Evolutionary conservation across 1,284 basidiomycete species (phyloP), one percentile per base, ranked within the genome.

Genomic region (Takashimella koratensis): DNA sequence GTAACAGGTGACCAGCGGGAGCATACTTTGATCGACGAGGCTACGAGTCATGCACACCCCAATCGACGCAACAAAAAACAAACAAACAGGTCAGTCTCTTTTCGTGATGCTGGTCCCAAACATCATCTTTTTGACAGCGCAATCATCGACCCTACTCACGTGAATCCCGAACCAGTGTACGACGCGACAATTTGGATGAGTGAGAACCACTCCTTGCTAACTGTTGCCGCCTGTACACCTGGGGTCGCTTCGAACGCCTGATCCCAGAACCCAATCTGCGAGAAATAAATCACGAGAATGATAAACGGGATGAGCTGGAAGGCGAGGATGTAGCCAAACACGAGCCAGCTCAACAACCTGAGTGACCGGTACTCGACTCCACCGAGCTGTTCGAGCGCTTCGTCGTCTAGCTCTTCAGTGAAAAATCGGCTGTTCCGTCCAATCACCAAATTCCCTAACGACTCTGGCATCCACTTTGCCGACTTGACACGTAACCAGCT

Each of bases 341-440:
- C 82, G 54, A 91, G 82, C 85, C 87, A 90, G 16, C 90, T 77
- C 43, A 95, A 73, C 3, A 87, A 80, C 55, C 85, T 86, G 51
- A 96, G 76, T 1, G 88, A 91, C n/a, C 91, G 83, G 67, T 92
- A 98, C 73, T 98, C 95, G 13, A 96, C 88, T 5, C 94, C 94
- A 8, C 93, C 93, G 4, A 98, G 79, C 74, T 97, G 92, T 58
- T 95, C 88, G 62, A 90, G 79, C 66, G 97, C 87, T 51, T 91
- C 88, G 26, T 84, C 81, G 0, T 86, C 89, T 50, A 97, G 76
- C 41, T 83, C 79, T 47, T 85, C 30, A 36, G 30, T 36, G 30
- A 36, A 82, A 70, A 98, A 97, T 16, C 82, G 79, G 21, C 90
- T 95, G 72, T 98, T 98, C 49, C 87, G 80, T 0, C 89, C 89